Evolutionary conservation across 768 basidiomycete species (phyloP), one percentile per base, ranked within the genome.

Genomic region (Boletellus ananas): DNA sequence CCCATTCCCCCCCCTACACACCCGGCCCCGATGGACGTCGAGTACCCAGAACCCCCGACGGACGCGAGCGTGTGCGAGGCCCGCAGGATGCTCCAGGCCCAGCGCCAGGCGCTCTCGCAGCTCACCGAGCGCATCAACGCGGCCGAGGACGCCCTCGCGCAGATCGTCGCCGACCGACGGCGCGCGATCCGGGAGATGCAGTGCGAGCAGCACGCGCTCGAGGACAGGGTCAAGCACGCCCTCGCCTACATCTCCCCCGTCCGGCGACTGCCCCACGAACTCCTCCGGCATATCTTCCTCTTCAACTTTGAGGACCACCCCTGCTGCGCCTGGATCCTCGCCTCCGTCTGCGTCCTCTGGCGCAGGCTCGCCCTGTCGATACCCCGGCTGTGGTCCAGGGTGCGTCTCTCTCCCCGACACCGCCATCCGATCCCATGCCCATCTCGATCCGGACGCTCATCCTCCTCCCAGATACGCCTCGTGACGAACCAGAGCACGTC

Each of bases 331-430:
- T 90, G 88, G 88, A 77, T 83, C 20, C 76, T 90, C 36, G 76
- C 85, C 4, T 78, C 84, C 0, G 86, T 90, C 4, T 87, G 80
- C 55, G 62, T 74, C 7, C 69, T 77, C 14, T 90, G 88, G 88
- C 73, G 88, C 45, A 72, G 75, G 44, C 72, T 87, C 36, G 79
- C 79, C 3, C 68, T 90, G 27, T 71, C 75, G 18, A 86, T 86
- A 66, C 88, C 87, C 5, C 74, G 59, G 36, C 66, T 90, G 37
- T 90, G 88, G 88, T 85, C 86, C 42, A 89, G 85, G 76, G 87
- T 87, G 59, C 69, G 76, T 73, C 49, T 45, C 39, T 51, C 6
- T 3, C 6, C 23, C 23, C 23, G 33, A 17, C 17, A 34, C 43
- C 8, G 29, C 10, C 29, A 8, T 7, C 29, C 29, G 29, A 29